Percentiles rank a stretch among this genome's conserved stretches.
phyloP scores from a whole-genome alignment of 768 basidiomycete species.

The Podaxis sp. region DNA sequence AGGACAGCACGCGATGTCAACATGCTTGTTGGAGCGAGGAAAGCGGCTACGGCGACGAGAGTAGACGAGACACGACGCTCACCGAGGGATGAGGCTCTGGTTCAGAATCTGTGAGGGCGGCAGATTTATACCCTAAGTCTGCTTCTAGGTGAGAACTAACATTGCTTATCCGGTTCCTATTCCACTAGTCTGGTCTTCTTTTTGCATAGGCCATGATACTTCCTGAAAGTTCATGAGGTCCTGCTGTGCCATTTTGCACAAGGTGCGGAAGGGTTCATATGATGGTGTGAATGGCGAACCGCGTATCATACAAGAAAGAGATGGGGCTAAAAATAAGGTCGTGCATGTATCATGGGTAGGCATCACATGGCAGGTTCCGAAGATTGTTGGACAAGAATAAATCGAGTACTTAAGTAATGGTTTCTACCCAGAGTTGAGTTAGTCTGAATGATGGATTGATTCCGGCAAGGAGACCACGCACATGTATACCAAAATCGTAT shows the following conservation, averaged over 20 bases:
- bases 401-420: neutral
- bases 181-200: neutral
- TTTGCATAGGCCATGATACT: neutral
- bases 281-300: constrained; percentile 3
- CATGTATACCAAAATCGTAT: neutral
- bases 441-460: neutral
- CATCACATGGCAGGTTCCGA: constrained; percentile 8
- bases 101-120: neutral
- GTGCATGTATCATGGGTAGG: neutral
- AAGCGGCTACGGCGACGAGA: neutral
- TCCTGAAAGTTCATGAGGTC: neutral
- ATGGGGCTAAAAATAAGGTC: constrained; percentile 2
- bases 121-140: neutral
- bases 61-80: neutral
- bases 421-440: neutral
- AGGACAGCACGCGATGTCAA: neutral
- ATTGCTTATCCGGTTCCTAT: neutral
- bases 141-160: neutral
- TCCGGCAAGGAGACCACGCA: neutral
- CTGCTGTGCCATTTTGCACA: too few relatives aligned
- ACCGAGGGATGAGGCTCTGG: neutral
- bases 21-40: neutral
- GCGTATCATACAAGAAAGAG: neutral
- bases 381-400: neutral
- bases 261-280: neutral